These are phyloP conservation scores for Cadophora malorum DNA, from an alignment of 2,329 filamentous ascomycete species.

Conservation along the genomic window DNA sequence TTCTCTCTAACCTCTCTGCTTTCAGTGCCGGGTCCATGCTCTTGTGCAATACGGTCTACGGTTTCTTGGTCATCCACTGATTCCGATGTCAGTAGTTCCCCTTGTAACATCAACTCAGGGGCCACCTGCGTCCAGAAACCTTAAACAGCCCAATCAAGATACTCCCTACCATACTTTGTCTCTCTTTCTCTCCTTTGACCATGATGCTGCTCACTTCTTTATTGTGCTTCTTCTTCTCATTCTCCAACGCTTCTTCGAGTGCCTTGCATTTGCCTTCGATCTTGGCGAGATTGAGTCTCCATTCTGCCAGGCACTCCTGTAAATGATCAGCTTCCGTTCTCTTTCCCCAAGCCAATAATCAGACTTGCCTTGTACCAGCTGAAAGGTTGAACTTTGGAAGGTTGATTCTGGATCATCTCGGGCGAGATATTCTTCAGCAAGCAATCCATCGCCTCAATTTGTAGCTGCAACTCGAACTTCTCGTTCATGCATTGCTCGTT, in stretches of 20 bases:
- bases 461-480: neutral
- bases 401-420: neutral
- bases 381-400: neutral
- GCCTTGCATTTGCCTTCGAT: conserved; percentile 2
- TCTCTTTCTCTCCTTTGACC: neutral
- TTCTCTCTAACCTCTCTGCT: neutral
- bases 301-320: neutral
- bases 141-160: neutral
- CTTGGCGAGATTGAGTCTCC: neutral
- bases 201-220: neutral
- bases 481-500: conserved; percentile 4
- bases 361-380: neutral
- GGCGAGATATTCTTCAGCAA: neutral
- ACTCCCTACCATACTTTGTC: neutral
- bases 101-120: neutral
- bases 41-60: neutral
- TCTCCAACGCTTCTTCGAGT: neutral
- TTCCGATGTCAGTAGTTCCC: neutral
- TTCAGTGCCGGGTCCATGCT: neutral
- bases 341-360: neutral
- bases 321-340: neutral
- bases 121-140: conserved; percentile 3
- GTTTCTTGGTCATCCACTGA: neutral
- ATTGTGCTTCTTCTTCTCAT: neutral
- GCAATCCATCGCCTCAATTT: conserved; percentile 1